These are phyloP conservation scores for Rhizophlyctis rosea DNA, from an alignment of 192 early-diverging fungal genomes.

Conservation along the genomic window DNA sequence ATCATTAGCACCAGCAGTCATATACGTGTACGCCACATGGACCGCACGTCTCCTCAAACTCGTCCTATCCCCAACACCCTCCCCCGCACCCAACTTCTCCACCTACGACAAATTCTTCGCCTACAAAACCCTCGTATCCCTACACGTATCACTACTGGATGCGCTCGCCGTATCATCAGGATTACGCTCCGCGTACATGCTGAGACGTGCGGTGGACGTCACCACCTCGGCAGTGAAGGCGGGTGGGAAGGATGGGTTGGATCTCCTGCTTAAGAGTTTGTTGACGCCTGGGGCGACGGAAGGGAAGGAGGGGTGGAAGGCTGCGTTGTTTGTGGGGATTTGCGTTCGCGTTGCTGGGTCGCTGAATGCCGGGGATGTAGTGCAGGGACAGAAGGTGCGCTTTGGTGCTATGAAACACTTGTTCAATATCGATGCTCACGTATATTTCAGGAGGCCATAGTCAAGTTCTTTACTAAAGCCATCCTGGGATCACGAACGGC, in stretches of 20 bases:
- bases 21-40: constrained; percentile 42
- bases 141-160: constrained; percentile 53
- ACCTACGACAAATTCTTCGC: constrained; percentile 15
- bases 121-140: constrained; percentile 30
- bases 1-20: constrained; percentile 8
- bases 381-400: no score
- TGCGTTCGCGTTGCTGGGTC: not conserved
- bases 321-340: constrained; percentile 10
- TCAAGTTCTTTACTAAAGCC: constrained; percentile 47
- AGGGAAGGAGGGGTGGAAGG: constrained; percentile 14
- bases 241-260: constrained; percentile 9
- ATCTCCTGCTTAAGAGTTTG: constrained; percentile 5
- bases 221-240: not conserved
- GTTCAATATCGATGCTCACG: no score
- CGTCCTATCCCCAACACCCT: constrained; percentile 20
- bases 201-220: not conserved
- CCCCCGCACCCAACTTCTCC: not conserved
- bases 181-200: constrained; percentile 39
- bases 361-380: no score
- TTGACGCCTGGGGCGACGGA: constrained; percentile 4
- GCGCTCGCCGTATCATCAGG: constrained; percentile 41
- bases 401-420: no score
- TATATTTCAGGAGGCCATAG: constrained; percentile 47
- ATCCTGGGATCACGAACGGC: constrained; percentile 35
- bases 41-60: constrained; percentile 58